A percentile compares a stretch with the other conserved stretches of the same genome.
Evolutionary conservation across 495 filamentous ascomycete genomes (phyloP).

Genomic region (Trichoderma gamsii): DNA sequence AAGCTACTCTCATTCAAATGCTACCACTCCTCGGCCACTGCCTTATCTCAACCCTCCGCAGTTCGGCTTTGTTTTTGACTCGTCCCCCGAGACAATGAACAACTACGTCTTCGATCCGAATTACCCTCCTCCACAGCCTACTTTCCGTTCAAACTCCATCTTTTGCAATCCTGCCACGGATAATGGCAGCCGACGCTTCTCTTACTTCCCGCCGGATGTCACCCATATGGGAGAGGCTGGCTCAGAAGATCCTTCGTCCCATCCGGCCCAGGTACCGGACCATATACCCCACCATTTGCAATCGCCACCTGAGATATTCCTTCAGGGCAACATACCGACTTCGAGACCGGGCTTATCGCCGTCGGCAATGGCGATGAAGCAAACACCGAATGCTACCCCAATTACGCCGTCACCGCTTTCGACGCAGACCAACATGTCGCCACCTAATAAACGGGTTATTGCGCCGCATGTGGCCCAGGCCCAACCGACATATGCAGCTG

Average conservation of each 20-base stretch:
- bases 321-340: constrained; percentile 15
- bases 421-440: constrained; percentile 17
- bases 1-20: constrained; percentile 27
- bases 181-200: constrained; percentile 41
- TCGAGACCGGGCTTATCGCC: constrained; percentile 19
- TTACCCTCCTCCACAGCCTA: constrained; percentile 34
- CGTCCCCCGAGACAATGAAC: constrained; percentile 35
- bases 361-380: constrained; percentile 15
- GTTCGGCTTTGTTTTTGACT: constrained; percentile 48
- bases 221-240: constrained; percentile 27
- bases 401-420: constrained; percentile 11
- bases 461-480: constrained; percentile 22
- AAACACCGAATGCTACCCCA: constrained; percentile 1
- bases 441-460: constrained; percentile 15
- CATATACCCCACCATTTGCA: constrained; percentile 9
- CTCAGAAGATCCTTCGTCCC: constrained; percentile 12
- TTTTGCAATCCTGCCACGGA: constrained; percentile 46
- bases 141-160: constrained; percentile 51
- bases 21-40: not conserved
- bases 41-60: constrained; percentile 35
- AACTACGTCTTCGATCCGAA: constrained; percentile 29
- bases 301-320: not conserved
- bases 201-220: constrained; percentile 49
- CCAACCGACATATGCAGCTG: constrained; percentile 19
- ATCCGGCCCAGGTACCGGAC: not conserved